Evolutionary conservation across 352 stramenopile genomes (phyloP).

Genomic region (Phytophthora nicotianae): DNA sequence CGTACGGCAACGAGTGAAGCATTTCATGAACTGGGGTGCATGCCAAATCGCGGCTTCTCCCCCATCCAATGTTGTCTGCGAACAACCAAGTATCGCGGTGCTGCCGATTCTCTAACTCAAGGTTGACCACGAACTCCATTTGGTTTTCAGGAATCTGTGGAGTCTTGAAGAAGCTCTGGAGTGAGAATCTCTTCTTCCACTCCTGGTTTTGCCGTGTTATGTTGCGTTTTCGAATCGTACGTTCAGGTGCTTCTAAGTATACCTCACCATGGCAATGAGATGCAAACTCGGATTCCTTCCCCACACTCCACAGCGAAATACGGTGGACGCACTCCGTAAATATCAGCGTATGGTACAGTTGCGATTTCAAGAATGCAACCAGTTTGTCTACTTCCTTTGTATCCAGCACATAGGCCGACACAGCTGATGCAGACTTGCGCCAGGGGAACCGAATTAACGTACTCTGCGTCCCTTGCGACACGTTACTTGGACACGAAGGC

Average conservation of each 20-base stretch:
- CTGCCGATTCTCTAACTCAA: slow-evolving; percentile 65
- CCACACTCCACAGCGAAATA: slow-evolving; percentile 70
- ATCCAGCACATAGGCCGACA: slow-evolving; percentile 48
- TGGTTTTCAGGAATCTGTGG: slow-evolving; percentile 62
- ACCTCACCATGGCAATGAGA: slow-evolving; percentile 59
- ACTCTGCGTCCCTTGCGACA: slow-evolving; percentile 49
- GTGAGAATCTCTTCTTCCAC: slow-evolving; percentile 80
- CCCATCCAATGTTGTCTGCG: slow-evolving; percentile 67
- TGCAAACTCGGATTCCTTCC: slow-evolving; percentile 66
- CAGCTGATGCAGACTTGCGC: slow-evolving; percentile 47
- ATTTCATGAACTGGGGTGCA: slow-evolving; percentile 63
- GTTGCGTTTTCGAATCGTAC: slow-evolving; percentile 53
- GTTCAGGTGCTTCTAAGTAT: slow-evolving; percentile 38
- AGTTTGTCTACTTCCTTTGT: slow-evolving; percentile 36
- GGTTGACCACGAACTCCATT: slow-evolving; percentile 64
- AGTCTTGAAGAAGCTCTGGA: slow-evolving; percentile 82
- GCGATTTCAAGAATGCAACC: slow-evolving; percentile 45
- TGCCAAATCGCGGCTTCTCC: slow-evolving; percentile 72
- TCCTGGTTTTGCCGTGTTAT: slow-evolving; percentile 57
- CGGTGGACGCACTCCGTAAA: slow-evolving; percentile 73
- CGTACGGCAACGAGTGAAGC: slow-evolving; percentile 67
- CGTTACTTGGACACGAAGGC: slow-evolving; percentile 63
- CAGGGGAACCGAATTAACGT: slow-evolving; percentile 78
- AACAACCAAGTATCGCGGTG: slow-evolving; percentile 67
- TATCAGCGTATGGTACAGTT: slow-evolving; percentile 61